Percentiles rank a stretch among this genome's conserved stretches.
Evolutionary conservation across 352 stramenopile genomes (phyloP).

Genomic region (Elongisporangium senticosum): DNA sequence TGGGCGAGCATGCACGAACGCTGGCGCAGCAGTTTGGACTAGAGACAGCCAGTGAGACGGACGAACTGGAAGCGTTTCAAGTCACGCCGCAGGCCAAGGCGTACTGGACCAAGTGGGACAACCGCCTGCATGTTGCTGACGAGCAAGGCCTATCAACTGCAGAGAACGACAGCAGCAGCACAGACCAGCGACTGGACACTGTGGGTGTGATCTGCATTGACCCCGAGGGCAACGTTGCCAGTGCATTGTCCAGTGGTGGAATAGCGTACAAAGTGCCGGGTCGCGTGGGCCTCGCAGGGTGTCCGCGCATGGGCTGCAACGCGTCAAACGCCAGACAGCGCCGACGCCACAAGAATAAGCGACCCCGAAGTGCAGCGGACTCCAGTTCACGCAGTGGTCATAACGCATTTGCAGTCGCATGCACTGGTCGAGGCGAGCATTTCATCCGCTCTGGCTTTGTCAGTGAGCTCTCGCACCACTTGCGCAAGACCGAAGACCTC

Average conservation of each 20-base stretch:
- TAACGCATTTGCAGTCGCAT: conserved; percentile 47
- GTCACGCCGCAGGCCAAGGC: conserved; percentile 22
- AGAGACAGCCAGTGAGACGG: conserved; percentile 19
- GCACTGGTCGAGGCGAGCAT: conserved; percentile 62
- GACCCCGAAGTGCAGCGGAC: conserved; percentile 7
- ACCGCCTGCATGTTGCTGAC: conserved; percentile 15
- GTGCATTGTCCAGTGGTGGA: conserved; percentile 59
- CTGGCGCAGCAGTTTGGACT: conserved; percentile 32
- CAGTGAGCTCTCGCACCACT: conserved; percentile 16
- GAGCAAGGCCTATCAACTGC: background rate
- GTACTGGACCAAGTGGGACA: conserved; percentile 48
- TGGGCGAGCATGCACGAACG: conserved; percentile 31
- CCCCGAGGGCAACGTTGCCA: conserved; percentile 37
- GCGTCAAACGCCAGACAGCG: conserved; percentile 22
- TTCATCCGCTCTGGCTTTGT: conserved; percentile 51
- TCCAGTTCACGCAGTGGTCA: background rate
- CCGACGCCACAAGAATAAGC: background rate
- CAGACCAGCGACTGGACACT: conserved; percentile 35
- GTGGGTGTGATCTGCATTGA: conserved; percentile 65
- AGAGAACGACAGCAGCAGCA: conserved; percentile 2
- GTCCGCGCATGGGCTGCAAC: conserved; percentile 55
- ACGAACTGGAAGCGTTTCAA: conserved; percentile 27
- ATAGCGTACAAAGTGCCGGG: conserved; percentile 62
- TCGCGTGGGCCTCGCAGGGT: conserved; percentile 57
- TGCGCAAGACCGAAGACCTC: conserved; percentile 20